Evolutionary conservation across 176 grass and related monocot species (phyloP), one percentile per base, ranked within the genome.

Genomic region (Calamus simplicifolius): DNA sequence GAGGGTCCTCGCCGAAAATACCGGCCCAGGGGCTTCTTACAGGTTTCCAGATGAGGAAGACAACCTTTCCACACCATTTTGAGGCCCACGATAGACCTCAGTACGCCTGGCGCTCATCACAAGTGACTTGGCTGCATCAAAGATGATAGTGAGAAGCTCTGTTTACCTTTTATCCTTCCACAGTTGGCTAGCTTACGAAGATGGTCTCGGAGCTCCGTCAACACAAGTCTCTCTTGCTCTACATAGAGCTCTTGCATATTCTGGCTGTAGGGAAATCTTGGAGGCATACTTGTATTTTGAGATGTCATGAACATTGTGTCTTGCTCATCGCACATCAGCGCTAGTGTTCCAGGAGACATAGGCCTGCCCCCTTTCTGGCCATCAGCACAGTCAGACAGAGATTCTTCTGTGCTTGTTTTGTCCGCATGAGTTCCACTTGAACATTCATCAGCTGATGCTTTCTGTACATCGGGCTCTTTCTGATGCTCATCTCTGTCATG

Each of bases 271-370:
- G 15, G 49, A 28, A 43, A 63, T 63, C 51, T 61, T 15, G 27
- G 10, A 56, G 35, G 25, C 31, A 31, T 49, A 28, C 26, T 15
- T 35, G 58, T 7, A 80, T n/a, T 55, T 69, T 43, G 66, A 51
- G 70, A 56, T 8, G 52, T 29, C 73, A 28, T 43, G 30, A 77
- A 73, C 70, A 68, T 25, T 43, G 57, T 30, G 17, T 68, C 73
- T 58, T 54, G 68, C 57, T 77, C 68, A 12, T 82, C 64, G 28
- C 73, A 82, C 68, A 82, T 73, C 57, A 82, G 51, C 7, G 56
- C 52, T 19, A 73, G 57, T 29, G 73, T 77, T 57, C 48, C 57
- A 28, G 73, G 73, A 25, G 73, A 82, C 63, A 77, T 23, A 52
- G 56, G 68, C 27, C 79, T 72, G 5, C 31, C 53, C 19, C 25